Percentiles rank a stretch among this genome's conserved stretches.
Evolutionary conservation across 805 yeast genomes (phyloP).

Genomic region (Candida ponderosae): DNA sequence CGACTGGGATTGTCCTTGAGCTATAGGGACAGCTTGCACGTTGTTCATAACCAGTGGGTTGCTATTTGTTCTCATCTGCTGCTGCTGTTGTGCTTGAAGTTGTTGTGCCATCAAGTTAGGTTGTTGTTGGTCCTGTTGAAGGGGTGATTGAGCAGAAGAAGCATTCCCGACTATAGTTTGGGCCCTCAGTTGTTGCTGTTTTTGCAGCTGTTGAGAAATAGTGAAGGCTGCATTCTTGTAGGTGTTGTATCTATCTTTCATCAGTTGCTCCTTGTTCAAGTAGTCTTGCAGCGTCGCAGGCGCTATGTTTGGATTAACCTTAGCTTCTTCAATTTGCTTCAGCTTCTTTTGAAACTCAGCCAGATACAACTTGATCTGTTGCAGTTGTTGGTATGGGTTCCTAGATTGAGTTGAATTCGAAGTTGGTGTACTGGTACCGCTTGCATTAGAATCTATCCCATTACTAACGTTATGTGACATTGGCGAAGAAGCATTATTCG

Average conservation of each 20-base stretch:
- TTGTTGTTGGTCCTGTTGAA: slow-evolving; percentile 1
- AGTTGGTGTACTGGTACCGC: slow-evolving; percentile 2
- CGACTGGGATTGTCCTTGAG: slow-evolving; percentile 4
- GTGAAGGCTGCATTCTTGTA: slow-evolving; percentile 40
- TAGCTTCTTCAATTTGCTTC: slow-evolving; percentile 41
- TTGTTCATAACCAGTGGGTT: too few relatives aligned
- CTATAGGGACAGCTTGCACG: too few relatives aligned
- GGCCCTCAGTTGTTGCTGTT: slow-evolving; percentile 6
- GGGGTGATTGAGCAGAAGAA: neutral
- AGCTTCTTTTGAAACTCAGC: slow-evolving; percentile 43
- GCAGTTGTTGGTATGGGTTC: slow-evolving; percentile 25
- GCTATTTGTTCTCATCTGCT: too few relatives aligned
- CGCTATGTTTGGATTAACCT: slow-evolving; percentile 33
- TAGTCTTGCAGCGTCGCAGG: slow-evolving; percentile 36
- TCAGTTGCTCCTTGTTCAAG: slow-evolving; percentile 40
- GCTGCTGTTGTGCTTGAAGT: slow-evolving; percentile 7
- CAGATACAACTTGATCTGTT: slow-evolving; percentile 37
- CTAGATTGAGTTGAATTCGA: slow-evolving; percentile 1
- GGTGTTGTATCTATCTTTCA: slow-evolving; percentile 38
- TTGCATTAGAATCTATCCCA: slow-evolving; percentile 1
- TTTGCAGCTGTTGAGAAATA: slow-evolving; percentile 7
- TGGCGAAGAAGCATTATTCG: slow-evolving; percentile 12
- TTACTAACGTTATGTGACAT: slow-evolving; percentile 3
- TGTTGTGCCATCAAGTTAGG: slow-evolving; percentile 4
- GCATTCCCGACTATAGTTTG: too few relatives aligned